Conservation (phyloP, 306 rosid species). For the Quercus berberidifolia region DNA sequence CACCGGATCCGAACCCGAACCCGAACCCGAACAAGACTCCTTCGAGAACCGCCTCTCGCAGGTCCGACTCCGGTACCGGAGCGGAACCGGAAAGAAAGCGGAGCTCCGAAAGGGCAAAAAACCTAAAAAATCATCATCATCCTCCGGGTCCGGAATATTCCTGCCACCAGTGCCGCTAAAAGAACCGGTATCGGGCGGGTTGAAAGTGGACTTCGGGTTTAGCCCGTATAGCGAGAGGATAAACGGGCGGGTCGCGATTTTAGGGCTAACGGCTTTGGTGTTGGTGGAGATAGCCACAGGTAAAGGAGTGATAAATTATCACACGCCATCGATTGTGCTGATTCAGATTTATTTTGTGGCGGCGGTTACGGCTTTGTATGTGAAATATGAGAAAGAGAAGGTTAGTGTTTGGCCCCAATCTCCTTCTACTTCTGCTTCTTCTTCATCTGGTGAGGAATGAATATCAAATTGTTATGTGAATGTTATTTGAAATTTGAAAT, state of each 20-base stretch:
- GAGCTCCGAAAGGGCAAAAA: conserved; percentile 57
- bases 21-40: conserved; percentile 18
- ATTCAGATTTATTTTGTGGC: conserved; percentile 80
- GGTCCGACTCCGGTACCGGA: conserved; percentile 58
- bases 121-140: conserved; percentile 26
- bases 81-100: conserved; percentile 87
- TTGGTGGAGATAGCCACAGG: conserved; percentile 87
- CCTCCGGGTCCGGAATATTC: conserved; percentile 38
- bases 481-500: not conserved
- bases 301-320: conserved; percentile 68
- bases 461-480: not conserved
- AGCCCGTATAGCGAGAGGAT: conserved; percentile 67
- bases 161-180: conserved; percentile 79
- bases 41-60: conserved; percentile 52
- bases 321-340: conserved; percentile 58
- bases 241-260: conserved; percentile 65
- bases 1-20: conserved; percentile 6
- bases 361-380: conserved; percentile 55
- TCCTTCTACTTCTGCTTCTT: conserved; percentile 5
- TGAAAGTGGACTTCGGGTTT: conserved; percentile 76
- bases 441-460: not conserved
- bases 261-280: conserved; percentile 69
- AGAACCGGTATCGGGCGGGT: conserved; percentile 61
- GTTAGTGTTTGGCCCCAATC: conserved; percentile 69
- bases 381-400: conserved; percentile 81